Conservation (phyloP, 2,329 filamentous ascomycete genomes). For the Pestalotiopsis sp. region DNA sequence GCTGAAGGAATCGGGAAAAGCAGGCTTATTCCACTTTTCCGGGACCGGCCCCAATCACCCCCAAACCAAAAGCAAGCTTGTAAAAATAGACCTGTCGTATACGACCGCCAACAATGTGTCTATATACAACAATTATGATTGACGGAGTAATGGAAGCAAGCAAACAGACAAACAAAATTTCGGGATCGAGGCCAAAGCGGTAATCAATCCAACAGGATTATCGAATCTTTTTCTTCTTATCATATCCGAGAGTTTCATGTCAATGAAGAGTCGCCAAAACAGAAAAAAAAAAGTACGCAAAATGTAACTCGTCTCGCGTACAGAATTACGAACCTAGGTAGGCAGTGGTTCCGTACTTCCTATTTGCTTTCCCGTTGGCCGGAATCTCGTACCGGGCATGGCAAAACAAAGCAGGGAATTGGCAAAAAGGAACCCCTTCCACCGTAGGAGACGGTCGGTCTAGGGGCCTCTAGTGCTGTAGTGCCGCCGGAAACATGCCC, state of each 20-base stretch:
- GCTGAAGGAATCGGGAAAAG: slow-evolving; percentile 1
- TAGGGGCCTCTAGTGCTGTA: background rate
- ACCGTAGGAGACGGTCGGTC: background rate
- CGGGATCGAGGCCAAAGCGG: background rate
- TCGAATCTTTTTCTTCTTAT: too few relatives aligned
- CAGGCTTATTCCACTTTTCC: background rate
- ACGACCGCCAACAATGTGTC: background rate
- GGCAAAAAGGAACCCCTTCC: slow-evolving; percentile 6
- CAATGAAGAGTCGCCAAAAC: background rate
- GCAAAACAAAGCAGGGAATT: background rate
- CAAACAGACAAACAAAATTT: background rate
- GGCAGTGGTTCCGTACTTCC: background rate
- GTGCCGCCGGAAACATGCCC: slow-evolving; percentile 1
- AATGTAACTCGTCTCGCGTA: background rate
- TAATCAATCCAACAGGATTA: background rate
- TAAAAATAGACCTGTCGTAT: slow-evolving; percentile 11
- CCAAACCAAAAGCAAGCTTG: slow-evolving; percentile 8
- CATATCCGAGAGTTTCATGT: background rate
- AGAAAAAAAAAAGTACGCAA: background rate
- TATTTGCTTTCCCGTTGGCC: background rate
- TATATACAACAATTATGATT: background rate
- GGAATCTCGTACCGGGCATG: slow-evolving; percentile 6
- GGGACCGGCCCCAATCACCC: background rate
- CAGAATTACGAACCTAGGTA: background rate
- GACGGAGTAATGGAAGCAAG: background rate